These are phyloP conservation scores for Phytopythium sindhum DNA, from an alignment of 352 stramenopile genomes.

Conservation along the genomic window DNA sequence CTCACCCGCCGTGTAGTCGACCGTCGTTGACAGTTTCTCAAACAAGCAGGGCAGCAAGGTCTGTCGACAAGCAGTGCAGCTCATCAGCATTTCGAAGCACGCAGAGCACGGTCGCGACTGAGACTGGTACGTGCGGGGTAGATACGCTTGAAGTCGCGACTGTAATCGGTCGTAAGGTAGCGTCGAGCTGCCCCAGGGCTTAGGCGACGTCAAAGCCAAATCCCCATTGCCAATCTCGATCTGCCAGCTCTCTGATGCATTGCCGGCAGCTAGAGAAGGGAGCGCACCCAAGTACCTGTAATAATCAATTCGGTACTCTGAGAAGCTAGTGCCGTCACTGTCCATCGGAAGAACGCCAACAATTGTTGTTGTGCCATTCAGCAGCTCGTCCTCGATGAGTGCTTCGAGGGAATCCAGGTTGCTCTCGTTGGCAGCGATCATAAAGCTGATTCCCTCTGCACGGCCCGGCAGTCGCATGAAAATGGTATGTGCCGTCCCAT, in stretches of 20 bases:
- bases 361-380: too few species aligned
- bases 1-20: not conserved
- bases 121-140: not conserved
- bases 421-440: not conserved
- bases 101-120: not conserved
- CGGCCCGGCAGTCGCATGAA: not conserved
- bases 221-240: too few species aligned
- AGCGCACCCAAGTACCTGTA: not conserved
- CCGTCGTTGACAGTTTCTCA: slow-evolving; percentile 1
- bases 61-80: slow-evolving; percentile 11
- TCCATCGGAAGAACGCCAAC: not conserved
- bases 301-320: not conserved
- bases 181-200: not conserved
- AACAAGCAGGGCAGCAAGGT: slow-evolving; percentile 10
- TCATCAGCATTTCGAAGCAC: not conserved
- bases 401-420: not conserved
- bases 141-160: not conserved
- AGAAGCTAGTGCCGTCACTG: not conserved
- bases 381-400: not conserved
- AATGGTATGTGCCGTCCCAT: not conserved
- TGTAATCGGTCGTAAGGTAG: not conserved
- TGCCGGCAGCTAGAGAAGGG: not conserved
- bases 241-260: too few species aligned
- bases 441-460: not conserved
- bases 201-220: not conserved